Evolutionary conservation across 441 rosid species (phyloP).

Genomic region (Euphorbia schlechtendalii): DNA sequence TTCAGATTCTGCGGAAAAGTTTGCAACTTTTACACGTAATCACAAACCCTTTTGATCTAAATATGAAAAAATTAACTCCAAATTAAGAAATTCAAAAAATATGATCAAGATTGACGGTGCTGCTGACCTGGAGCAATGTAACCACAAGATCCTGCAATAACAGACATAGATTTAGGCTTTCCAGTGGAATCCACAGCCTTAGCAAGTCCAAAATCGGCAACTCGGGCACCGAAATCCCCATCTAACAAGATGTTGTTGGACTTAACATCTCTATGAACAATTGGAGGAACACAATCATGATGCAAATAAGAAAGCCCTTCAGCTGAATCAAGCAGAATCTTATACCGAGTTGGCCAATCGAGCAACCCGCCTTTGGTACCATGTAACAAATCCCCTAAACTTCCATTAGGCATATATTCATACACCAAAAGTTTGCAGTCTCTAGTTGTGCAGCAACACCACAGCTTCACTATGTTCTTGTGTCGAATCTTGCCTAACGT

Average conservation of each 20-base stretch:
- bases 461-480: constrained; percentile 89
- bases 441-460: constrained; percentile 84
- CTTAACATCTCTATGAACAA: constrained; percentile 94
- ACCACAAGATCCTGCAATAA: constrained; percentile 96
- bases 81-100: too few relatives aligned
- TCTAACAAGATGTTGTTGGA: constrained; percentile 89
- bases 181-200: constrained; percentile 68
- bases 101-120: background rate
- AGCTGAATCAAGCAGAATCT: constrained; percentile 74
- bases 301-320: constrained; percentile 95
- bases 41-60: background rate
- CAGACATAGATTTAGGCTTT: constrained; percentile 84
- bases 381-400: constrained; percentile 81
- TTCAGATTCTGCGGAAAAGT: background rate
- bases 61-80: background rate
- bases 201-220: constrained; percentile 96
- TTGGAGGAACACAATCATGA: too few relatives aligned
- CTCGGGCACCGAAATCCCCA: constrained; percentile 71
- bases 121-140: constrained; percentile 95
- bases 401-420: too few relatives aligned
- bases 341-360: constrained; percentile 79
- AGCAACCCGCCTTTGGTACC: constrained; percentile 71
- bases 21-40: background rate
- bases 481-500: constrained; percentile 96
- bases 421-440: constrained; percentile 89